Conservation (phyloP, 2,329 filamentous ascomycete genomes). For the Beauveria sp. region DNA sequence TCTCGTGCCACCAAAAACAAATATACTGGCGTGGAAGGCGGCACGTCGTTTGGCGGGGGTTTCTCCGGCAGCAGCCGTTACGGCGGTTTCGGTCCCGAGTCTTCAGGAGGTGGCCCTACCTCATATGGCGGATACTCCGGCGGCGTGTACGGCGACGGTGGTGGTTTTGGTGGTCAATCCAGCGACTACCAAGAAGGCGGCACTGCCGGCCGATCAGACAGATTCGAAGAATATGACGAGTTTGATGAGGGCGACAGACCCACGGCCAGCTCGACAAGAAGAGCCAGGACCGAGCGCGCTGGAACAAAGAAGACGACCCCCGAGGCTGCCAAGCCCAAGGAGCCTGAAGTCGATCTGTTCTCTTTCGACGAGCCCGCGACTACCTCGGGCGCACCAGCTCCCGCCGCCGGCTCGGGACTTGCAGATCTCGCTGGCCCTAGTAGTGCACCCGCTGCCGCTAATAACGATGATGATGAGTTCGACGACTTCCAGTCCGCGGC, state of each 20-base stretch:
- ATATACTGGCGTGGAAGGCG: conserved; percentile 90
- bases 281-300: conserved; percentile 24
- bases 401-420: conserved; percentile 39
- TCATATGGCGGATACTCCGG: conserved; percentile 55
- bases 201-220: conserved; percentile 49
- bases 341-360: conserved; percentile 86
- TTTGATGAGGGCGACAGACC: conserved; percentile 66
- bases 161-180: conserved; percentile 76
- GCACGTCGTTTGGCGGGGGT: conserved; percentile 52
- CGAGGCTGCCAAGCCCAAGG: conserved; percentile 70
- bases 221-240: conserved; percentile 96
- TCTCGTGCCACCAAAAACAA: conserved; percentile 85
- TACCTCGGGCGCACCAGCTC: conserved; percentile 35
- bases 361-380: conserved; percentile 75
- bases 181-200: conserved; percentile 63
- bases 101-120: conserved; percentile 35
- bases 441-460: conserved; percentile 26
- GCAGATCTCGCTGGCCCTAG: conserved; percentile 32
- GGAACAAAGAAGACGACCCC: conserved; percentile 35
- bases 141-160: conserved; percentile 89
- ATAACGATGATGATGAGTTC: conserved; percentile 82
- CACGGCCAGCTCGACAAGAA: conserved; percentile 34
- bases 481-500: conserved; percentile 90
- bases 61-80: conserved; percentile 57
- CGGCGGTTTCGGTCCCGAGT: conserved; percentile 88